Base-by-base conservation (phyloP, 257 asterid genomes). In the Penstemon barbatus region DNA sequence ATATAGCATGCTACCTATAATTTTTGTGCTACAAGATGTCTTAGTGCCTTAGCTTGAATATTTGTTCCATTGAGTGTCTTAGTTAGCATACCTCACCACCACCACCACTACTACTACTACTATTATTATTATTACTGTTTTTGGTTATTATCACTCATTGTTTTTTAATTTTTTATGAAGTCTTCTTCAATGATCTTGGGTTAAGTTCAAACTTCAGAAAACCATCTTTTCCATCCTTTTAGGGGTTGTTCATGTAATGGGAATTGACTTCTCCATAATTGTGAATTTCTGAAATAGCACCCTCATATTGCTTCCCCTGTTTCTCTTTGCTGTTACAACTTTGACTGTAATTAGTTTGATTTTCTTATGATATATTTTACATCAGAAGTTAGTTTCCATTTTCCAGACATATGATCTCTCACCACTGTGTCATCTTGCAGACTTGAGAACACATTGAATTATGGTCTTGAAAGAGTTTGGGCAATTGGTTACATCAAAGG, bases 381-480 rank as follows among this genome's bases (percentile, higher is more conserved):
- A 33, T 8, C 36, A 46, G 67, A 51, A 58, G 52, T 63, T 79
- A 18, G 68, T 66, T 70, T 48, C 68, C 46, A 57, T 53, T 72
- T 8, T 11, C 50, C 58, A 15, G 44, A 5, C 25, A 48, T 65
- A 53, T 43, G 52, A 68, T 63, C 62, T 69, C 82, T 80, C 71
- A 77, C 59, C 7, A 63, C 63, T 60, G 72, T 66, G 48, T 67
- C 55, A 42, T 78, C 74, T 73, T 71, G 77, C 96, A 94, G 99
- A 77, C 92, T 89, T 63, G 99, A 94, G 76, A 89, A 91, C 81
- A 94, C 99, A 5, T 73, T 94, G 82, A 91, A 94, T 77, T 94
- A 94, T 87, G 95, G 97, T 38, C 94, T 94, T 81, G 98, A 94
- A 80, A 86, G 99, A 81, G 99, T 94, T 78, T 94, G 99, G 99